Conservation (phyloP, 202 grass and related monocot species). For the Zoysia matrella region DNA sequence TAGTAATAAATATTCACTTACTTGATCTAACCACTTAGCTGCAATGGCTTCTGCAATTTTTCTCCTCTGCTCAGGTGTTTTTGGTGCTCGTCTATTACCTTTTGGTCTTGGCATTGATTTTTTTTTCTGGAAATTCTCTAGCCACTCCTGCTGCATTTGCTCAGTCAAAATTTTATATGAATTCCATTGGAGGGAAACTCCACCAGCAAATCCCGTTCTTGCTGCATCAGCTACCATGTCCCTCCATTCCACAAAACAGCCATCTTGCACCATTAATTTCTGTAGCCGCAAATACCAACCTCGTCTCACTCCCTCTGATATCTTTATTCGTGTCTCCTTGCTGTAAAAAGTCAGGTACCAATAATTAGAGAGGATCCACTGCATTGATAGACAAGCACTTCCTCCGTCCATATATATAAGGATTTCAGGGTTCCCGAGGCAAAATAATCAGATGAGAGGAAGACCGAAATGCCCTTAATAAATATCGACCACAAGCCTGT, state of each 20-base stretch:
- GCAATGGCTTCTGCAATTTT: slow-evolving; percentile 93
- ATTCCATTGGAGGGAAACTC: slow-evolving; percentile 69
- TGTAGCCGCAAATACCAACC: slow-evolving; percentile 65
- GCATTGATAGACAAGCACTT: slow-evolving; percentile 4
- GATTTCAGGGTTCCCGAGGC: too few relatives aligned
- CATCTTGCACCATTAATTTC: slow-evolving; percentile 71
- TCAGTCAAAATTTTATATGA: slow-evolving; percentile 74
- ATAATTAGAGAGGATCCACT: slow-evolving; percentile 32
- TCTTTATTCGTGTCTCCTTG: slow-evolving; percentile 79
- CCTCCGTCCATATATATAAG: too few relatives aligned
- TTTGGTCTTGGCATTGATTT: slow-evolving; percentile 59
- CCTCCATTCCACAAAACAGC: slow-evolving; percentile 75
- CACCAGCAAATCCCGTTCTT: slow-evolving; percentile 69
- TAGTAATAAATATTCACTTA: slow-evolving; percentile 42
- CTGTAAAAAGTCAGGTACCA: slow-evolving; percentile 52
- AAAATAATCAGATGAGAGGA: too few relatives aligned
- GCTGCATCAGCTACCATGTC: slow-evolving; percentile 78
- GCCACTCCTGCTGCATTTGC: slow-evolving; percentile 63
- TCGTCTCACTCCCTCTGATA: slow-evolving; percentile 69
- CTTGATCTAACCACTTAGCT: slow-evolving; percentile 92
- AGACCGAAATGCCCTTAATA: too few relatives aligned
- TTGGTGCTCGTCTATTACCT: slow-evolving; percentile 66
- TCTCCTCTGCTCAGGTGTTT: slow-evolving; percentile 76
- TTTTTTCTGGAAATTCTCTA: slow-evolving; percentile 62
- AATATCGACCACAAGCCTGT: too few relatives aligned